Base-by-base conservation (phyloP, 2,329 filamentous ascomycete species). In the Colletotrichum neosansevieriae region DNA sequence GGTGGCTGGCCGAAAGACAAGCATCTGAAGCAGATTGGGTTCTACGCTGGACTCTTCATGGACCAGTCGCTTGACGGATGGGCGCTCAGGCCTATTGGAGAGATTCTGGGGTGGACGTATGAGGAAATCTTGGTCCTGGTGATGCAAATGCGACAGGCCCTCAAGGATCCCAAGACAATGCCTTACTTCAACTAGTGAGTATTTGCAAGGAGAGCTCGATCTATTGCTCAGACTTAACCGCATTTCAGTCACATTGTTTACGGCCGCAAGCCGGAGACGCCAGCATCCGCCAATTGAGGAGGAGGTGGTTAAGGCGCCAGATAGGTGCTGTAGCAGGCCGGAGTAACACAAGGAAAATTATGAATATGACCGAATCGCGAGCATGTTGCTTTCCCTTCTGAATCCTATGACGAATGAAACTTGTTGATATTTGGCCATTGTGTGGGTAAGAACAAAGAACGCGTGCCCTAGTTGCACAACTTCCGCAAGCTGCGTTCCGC, bases 51-150 rank as follows among this genome's bases (percentile, higher is more conserved):
- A 2, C 62, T 68, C 9, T 74, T 73, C 32, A 58, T 72, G 19
- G 73, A 75, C 6, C 68, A 73, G 59, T 73, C 72, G 29, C 45
- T 76, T 2, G 75, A 76, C 13, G 74, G 74, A 0, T 78, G 78
- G 58, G 76, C 63, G 3, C 40, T 75, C 2, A 72, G 71, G 13
- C 69, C 75, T 1, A 50, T 78, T 11, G 74, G 73, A 1, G 71
- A 79, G 51, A 60, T 77, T 11, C 7, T 78, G 44, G 75, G 75
- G 0, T 77, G 75, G 74, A 67, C 67, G 0, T 51, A 63, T 13
- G 75, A 77, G 5, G 72, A 77, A 58, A 67, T 75, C 1, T 10
- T 64, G 6, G 62, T 73, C 6, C 40, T 78, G 10, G 56, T 74
- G 10, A 60, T 58, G 6, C 17, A 73, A 50, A 76, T 75, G 59